Conservation (phyloP, 495 filamentous ascomycete genomes). For the Penicillium pancosmium region DNA sequence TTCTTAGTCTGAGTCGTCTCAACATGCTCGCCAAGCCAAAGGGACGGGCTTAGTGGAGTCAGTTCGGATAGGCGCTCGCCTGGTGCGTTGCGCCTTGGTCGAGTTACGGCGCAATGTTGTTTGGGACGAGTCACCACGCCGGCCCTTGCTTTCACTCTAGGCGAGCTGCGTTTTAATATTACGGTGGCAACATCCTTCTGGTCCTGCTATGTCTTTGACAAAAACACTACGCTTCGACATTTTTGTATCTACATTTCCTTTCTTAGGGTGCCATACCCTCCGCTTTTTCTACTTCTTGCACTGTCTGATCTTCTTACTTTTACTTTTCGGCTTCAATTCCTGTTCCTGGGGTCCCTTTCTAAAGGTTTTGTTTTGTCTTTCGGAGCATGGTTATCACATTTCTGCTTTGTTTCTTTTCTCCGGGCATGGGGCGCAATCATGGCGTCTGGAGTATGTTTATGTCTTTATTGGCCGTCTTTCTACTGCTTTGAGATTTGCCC, state of each 20-base stretch:
- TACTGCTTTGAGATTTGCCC: background rate
- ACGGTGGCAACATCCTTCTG: background rate
- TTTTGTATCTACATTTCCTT: constrained; percentile 17
- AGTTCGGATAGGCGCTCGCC: constrained; percentile 9
- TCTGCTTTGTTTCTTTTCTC: constrained; percentile 12
- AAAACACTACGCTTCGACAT: background rate
- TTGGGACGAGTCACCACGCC: background rate
- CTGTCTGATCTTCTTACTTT: constrained; percentile 14
- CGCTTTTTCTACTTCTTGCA: constrained; percentile 4
- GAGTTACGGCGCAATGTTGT: background rate
- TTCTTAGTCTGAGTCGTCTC: constrained; percentile 52
- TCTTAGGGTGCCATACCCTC: background rate
- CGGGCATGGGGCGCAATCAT: constrained; percentile 9
- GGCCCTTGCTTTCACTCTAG: no score
- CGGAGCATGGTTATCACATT: constrained; percentile 21
- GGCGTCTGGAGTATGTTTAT: constrained; percentile 3
- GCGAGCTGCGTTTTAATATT: background rate
- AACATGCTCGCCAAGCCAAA: constrained; percentile 57
- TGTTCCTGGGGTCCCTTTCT: background rate
- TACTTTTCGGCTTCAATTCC: background rate
- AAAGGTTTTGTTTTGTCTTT: background rate
- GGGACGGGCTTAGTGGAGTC: constrained; percentile 29
- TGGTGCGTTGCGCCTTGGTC: constrained; percentile 17
- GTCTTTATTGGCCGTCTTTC: constrained; percentile 7
- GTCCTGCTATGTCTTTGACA: background rate